Percentiles rank a stretch among this genome's conserved stretches.
phyloP scores from a whole-genome alignment of 2,329 filamentous ascomycete species.

The Leptographium wingfieldii region DNA sequence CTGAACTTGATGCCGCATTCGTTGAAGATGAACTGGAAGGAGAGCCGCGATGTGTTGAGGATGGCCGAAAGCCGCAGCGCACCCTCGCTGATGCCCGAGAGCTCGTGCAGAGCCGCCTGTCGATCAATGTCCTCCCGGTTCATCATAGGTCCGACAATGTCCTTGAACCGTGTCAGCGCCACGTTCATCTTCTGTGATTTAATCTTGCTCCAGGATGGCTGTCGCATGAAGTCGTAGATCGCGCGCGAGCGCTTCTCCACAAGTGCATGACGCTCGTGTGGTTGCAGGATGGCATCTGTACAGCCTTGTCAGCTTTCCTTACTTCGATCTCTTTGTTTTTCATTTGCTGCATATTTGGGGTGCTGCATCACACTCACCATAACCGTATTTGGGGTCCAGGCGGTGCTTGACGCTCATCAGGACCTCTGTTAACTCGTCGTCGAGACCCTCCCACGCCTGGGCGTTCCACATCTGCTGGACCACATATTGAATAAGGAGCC shows the following conservation, averaged over 20 bases:
- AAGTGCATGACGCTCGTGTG: slow-evolving; percentile 22
- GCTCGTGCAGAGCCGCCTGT: slow-evolving; percentile 27
- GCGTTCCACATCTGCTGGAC: slow-evolving; percentile 21
- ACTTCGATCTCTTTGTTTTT: background rate
- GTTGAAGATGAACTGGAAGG: slow-evolving; percentile 29
- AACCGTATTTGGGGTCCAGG: slow-evolving; percentile 11
- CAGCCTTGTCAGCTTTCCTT: background rate
- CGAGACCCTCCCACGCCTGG: slow-evolving; percentile 22
- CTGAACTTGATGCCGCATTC: slow-evolving; percentile 37
- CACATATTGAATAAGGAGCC: slow-evolving; percentile 25
- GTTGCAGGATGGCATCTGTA: slow-evolving; percentile 3
- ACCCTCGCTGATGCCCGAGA: slow-evolving; percentile 26
- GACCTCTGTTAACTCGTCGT: slow-evolving; percentile 13
- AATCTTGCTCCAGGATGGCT: slow-evolving; percentile 16
- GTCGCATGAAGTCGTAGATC: slow-evolving; percentile 20
- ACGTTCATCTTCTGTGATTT: slow-evolving; percentile 14
- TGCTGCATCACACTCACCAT: slow-evolving; percentile 15
- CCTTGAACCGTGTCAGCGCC: slow-evolving; percentile 17
- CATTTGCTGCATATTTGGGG: background rate
- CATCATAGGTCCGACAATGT: slow-evolving; percentile 30
- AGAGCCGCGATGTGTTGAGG: slow-evolving; percentile 28
- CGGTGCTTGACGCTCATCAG: slow-evolving; percentile 13
- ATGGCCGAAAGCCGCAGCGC: slow-evolving; percentile 33
- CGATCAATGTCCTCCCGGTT: slow-evolving; percentile 24
- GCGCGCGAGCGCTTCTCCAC: slow-evolving; percentile 23